phyloP scores from a whole-genome alignment of 805 yeast species.

The Barnettozyma siamensis region DNA sequence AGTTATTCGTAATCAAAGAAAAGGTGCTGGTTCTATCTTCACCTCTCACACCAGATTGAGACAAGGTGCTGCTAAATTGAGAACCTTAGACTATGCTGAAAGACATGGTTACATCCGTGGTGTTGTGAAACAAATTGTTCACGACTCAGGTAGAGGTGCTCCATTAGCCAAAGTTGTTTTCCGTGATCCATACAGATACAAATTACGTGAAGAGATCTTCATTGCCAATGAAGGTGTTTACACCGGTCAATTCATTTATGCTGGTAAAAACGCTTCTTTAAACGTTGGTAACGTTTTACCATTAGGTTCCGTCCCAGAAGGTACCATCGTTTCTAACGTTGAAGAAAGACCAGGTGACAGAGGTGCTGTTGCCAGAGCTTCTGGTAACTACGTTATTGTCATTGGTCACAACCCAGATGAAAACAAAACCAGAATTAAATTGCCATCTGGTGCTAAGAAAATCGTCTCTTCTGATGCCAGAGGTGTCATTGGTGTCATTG shows the following conservation, averaged over 20 bases:
- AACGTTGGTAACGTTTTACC: slow-evolving; percentile 97
- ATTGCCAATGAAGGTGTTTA: slow-evolving; percentile 99
- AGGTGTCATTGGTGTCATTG: slow-evolving; percentile 99
- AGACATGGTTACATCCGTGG: slow-evolving; percentile 99
- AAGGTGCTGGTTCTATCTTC: slow-evolving; percentile 99
- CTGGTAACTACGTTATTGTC: slow-evolving; percentile 98
- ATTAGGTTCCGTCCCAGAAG: slow-evolving; percentile 96
- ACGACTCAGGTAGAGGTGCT: slow-evolving; percentile 99
- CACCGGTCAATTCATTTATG: slow-evolving; percentile 99
- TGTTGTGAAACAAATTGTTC: slow-evolving; percentile 96
- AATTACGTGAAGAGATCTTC: slow-evolving; percentile 96
- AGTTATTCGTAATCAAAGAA: slow-evolving; percentile 99
- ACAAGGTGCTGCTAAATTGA: slow-evolving; percentile 99
- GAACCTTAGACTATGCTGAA: slow-evolving; percentile 98
- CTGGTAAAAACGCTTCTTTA: slow-evolving; percentile 97
- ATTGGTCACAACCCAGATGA: slow-evolving; percentile 99
- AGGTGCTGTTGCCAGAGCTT: slow-evolving; percentile 99
- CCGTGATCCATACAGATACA: slow-evolving; percentile 99
- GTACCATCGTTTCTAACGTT: slow-evolving; percentile 97
- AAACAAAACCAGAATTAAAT: slow-evolving; percentile 98
- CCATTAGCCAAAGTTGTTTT: slow-evolving; percentile 98
- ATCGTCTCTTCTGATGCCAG: slow-evolving; percentile 91
- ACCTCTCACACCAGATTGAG: slow-evolving; percentile 99
- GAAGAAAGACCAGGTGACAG: slow-evolving; percentile 99
- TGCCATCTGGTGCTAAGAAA: slow-evolving; percentile 99